Evolutionary conservation across 768 basidiomycete genomes (phyloP).

Genomic region (Hydnomerulius pinastri): DNA sequence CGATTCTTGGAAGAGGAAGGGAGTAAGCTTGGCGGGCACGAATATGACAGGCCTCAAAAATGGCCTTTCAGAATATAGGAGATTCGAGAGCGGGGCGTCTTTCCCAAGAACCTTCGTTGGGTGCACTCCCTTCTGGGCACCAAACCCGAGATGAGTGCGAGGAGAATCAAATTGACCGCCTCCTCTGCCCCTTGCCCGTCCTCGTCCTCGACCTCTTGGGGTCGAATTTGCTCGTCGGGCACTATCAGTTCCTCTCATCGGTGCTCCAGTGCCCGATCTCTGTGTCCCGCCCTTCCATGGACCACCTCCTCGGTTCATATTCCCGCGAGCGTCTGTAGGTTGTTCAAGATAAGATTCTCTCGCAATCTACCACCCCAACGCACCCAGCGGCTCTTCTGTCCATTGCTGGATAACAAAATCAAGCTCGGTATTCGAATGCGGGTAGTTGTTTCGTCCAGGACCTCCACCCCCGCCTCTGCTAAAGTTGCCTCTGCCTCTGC

Average conservation of each 20-base stretch:
- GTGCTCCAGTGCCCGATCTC: slow-evolving; percentile 17
- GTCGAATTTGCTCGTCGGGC: slow-evolving; percentile 10
- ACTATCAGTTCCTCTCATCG: slow-evolving; percentile 15
- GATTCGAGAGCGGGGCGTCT: slow-evolving; percentile 53
- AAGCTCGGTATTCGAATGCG: slow-evolving; percentile 18
- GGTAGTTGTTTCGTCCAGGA: slow-evolving; percentile 17
- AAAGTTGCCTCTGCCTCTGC: slow-evolving; percentile 2
- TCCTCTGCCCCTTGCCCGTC: slow-evolving; percentile 26
- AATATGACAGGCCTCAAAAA: slow-evolving; percentile 69
- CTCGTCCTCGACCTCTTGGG: slow-evolving; percentile 24
- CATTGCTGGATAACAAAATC: slow-evolving; percentile 30
- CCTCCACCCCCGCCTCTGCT: not conserved
- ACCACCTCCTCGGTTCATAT: slow-evolving; percentile 1
- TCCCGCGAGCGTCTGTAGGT: slow-evolving; percentile 7
- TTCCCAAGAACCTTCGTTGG: slow-evolving; percentile 11
- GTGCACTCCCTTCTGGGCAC: not conserved
- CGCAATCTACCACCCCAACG: slow-evolving; percentile 4
- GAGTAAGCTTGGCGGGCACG: slow-evolving; percentile 57
- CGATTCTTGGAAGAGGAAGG: slow-evolving; percentile 52
- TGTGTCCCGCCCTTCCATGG: slow-evolving; percentile 7
- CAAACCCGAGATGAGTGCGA: slow-evolving; percentile 6
- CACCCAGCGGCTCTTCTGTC: slow-evolving; percentile 15
- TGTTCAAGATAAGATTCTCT: slow-evolving; percentile 9
- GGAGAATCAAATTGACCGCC: not conserved
- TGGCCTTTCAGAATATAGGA: slow-evolving; percentile 60